These are phyloP conservation scores for Arctium lappa DNA, from an alignment of 129 eudicot genomes.

Conservation along the genomic window DNA sequence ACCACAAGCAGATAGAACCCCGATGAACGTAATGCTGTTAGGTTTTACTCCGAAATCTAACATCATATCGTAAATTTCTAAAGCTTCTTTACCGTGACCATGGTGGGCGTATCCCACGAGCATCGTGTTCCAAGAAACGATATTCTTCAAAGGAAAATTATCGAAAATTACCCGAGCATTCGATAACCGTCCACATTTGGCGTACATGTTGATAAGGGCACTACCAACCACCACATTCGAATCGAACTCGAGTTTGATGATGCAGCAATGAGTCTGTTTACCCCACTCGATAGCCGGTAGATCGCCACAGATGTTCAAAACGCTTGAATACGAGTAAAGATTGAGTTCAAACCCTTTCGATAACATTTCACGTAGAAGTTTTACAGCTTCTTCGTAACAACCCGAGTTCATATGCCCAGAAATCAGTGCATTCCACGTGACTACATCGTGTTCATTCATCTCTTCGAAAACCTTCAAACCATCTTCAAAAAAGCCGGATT, in stretches of 20 bases:
- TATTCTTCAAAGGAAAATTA: conserved; percentile 47
- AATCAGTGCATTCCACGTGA: conserved; percentile 62
- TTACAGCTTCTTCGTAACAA: conserved; percentile 36
- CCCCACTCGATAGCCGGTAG: conserved; percentile 78
- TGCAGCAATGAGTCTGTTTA: conserved; percentile 59
- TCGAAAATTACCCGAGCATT: conserved; percentile 56
- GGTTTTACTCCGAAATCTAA: conserved; percentile 41
- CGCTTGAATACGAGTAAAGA: conserved; percentile 62
- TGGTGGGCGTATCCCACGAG: conserved; percentile 75
- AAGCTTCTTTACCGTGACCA: conserved; percentile 52
- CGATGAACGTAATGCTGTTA: conserved; percentile 58
- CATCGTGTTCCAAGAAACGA: conserved; percentile 77
- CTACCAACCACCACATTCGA: conserved; percentile 67
- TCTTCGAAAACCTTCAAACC: conserved; percentile 42
- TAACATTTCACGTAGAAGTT: conserved; percentile 42
- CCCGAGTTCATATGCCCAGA: conserved; percentile 48
- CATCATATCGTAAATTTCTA: conserved; percentile 54
- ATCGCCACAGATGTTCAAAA: conserved; percentile 71
- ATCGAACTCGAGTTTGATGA: conserved; percentile 43
- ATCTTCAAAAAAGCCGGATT: conserved; percentile 31
- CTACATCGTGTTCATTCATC: conserved; percentile 52
- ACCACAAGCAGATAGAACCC: conserved; percentile 77
- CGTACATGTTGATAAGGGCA: conserved; percentile 71
- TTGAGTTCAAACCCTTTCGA: conserved; percentile 47
- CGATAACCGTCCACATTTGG: conserved; percentile 62